Conservation (phyloP, 2,329 filamentous ascomycete genomes). For the Aureobasidium namibiae region DNA sequence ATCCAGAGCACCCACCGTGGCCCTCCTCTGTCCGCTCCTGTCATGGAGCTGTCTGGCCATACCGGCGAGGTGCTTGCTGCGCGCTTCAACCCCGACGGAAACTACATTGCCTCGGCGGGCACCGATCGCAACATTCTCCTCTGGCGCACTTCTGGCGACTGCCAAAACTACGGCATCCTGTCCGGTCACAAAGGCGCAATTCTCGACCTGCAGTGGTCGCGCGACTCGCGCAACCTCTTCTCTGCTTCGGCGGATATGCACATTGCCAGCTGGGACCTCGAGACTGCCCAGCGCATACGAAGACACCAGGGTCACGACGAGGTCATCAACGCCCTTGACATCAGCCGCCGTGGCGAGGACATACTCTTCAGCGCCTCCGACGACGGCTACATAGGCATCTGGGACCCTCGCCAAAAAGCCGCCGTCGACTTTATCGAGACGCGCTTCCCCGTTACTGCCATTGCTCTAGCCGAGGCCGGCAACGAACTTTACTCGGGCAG, state of each 20-base stretch:
- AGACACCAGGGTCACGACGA: constrained; percentile 90
- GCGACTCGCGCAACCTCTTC: constrained; percentile 83
- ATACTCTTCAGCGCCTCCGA: constrained; percentile 85
- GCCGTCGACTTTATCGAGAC: constrained; percentile 84
- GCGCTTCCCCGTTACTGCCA: constrained; percentile 83
- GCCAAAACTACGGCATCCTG: constrained; percentile 87
- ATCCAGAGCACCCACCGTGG: constrained; percentile 63
- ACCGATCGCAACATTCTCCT: constrained; percentile 92
- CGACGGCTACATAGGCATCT: constrained; percentile 87
- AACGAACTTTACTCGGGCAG: constrained; percentile 92
- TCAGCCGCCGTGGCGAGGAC: constrained; percentile 84
- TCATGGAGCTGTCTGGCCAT: constrained; percentile 81
- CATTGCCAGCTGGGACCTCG: constrained; percentile 89
- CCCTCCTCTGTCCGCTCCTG: constrained; percentile 75
- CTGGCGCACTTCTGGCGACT: constrained; percentile 87
- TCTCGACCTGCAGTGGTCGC: constrained; percentile 90
- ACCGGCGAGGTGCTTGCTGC: constrained; percentile 81
- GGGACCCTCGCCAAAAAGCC: constrained; percentile 88
- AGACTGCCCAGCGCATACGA: constrained; percentile 84
- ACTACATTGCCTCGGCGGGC: constrained; percentile 84
- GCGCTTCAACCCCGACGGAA: constrained; percentile 81
- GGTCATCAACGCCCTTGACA: constrained; percentile 85
- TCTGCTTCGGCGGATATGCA: constrained; percentile 91
- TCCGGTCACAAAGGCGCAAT: constrained; percentile 86
- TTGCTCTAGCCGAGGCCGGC: constrained; percentile 85